A percentile compares a stretch with the other conserved stretches of the same genome.
Evolutionary conservation across 2,329 filamentous ascomycete species (phyloP).

Genomic region (Verticillium zaregamsianum): DNA sequence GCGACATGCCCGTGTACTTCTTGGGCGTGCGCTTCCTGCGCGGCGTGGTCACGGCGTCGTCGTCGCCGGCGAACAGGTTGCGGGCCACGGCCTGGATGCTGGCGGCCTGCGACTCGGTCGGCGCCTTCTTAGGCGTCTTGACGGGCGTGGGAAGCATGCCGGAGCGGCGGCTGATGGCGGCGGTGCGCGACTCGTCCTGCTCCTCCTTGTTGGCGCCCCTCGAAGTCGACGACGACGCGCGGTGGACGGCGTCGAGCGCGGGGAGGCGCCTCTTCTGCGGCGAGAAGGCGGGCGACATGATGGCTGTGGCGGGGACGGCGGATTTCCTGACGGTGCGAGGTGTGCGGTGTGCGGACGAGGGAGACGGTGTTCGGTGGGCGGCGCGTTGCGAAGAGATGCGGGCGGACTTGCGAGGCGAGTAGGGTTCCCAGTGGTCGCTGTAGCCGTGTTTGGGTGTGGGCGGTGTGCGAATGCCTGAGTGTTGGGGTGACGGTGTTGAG

Average conservation of each 20-base stretch:
- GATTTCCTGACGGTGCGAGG: constrained; percentile 27
- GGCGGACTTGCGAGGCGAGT: constrained; percentile 65
- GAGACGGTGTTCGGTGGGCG: constrained; percentile 52
- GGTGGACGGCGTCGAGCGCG: constrained; percentile 42
- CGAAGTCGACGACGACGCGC: constrained; percentile 36
- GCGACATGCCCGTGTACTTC: constrained; percentile 49
- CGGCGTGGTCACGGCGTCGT: constrained; percentile 53
- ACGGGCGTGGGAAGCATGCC: constrained; percentile 72
- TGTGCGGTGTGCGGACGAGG: constrained; percentile 32
- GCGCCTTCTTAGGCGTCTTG: constrained; percentile 69
- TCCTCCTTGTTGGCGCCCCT: constrained; percentile 24
- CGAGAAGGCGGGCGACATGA: constrained; percentile 20
- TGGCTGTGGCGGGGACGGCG: constrained; percentile 14
- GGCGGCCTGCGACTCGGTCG: constrained; percentile 43
- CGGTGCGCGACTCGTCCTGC: constrained; percentile 9
- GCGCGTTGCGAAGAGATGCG: constrained; percentile 56
- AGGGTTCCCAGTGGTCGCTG: constrained; percentile 68
- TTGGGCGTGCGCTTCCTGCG: constrained; percentile 52
- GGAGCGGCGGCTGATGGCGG: constrained; percentile 26
- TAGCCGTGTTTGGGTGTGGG: constrained; percentile 65
- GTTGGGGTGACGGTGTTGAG: constrained; percentile 58
- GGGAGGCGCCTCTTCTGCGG: constrained; percentile 44
- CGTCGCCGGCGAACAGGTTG: constrained; percentile 57
- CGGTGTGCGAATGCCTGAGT: constrained; percentile 55
- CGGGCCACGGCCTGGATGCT: constrained; percentile 53